Base-by-base conservation (phyloP, 345 rosid species). In the Stellera chamaejasme region DNA sequence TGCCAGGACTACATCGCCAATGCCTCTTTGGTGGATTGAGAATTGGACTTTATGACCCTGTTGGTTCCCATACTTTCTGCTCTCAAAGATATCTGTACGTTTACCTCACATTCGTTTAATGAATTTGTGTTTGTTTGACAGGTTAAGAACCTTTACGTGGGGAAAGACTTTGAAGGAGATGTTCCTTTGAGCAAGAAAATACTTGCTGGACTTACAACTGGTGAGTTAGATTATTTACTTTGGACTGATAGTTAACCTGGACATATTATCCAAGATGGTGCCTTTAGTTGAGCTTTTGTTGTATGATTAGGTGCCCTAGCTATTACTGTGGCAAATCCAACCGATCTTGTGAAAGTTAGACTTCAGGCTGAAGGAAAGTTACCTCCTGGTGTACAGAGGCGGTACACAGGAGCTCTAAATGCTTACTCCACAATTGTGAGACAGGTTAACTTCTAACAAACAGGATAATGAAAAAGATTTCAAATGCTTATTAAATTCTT, bases 311-410 rank as follows among this genome's bases (percentile, higher is more conserved):
- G 99, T 66, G 97, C 99, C 47, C 39, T 94, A 56, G 97, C 74
- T 53, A 94, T 94, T 61, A 67, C 70, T 23, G 65, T 94, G 13
- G 97, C 99, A 56, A 94, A 94, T 60, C 99, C 99, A 56, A 94
- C 99, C 27, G 99, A 94, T 77, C 99, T 94, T 66, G 97, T 94
- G 68, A 94, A 94, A 74, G 99, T 94, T 48, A 84, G 99, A 63
- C 95, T 94, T 66, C 99, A 94, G 70, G 82, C 99, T 68, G 99
- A 94, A 80, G 99, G 99, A 55, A 90, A 91, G 75, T 70, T 90
- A 65, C 81, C 96, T 13, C 77, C 93, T 16, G 99, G 97, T 52
- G 99, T 79, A 25, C 96, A 96, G 44, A 87, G 81, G 80, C 97
- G 97, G 49, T 94, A 94, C 67, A 59, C 89, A 61, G 99, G 99